Base-by-base conservation (phyloP, 495 filamentous ascomycete species). In the Penicillium waksmanii region DNA sequence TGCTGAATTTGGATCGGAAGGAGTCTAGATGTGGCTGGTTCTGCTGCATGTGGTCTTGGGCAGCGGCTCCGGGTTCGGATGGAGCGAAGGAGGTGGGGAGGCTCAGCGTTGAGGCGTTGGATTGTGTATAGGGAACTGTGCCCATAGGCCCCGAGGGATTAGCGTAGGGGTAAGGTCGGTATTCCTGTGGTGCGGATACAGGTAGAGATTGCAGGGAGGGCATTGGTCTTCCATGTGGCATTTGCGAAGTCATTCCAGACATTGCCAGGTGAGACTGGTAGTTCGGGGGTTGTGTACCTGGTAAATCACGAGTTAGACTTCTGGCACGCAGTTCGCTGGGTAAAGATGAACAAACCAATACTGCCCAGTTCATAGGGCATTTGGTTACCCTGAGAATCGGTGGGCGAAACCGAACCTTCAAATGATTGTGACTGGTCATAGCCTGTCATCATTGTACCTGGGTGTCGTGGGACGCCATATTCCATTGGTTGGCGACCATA, bases 331-430 rank as follows among this genome's bases (percentile, higher is more conserved):
- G 3, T 8, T 46, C 5, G 12, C 47, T 48, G 18, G n/a, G 19
- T 8, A 34, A 23, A 17, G 47, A 12, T 55, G 27, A 31, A 68
- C 51, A 51, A 62, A 66, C 60, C 71, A 51, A 63, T 64, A 53
- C 42, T 73, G 53, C 51, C 71, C 69, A 61, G 71, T 33, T 60
- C 70, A 64, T 71, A 73, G 27, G 54, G 27, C 17, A 66, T 57
- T 33, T 60, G 68, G 36, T 55, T 33, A 9, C 55, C 57, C n/a
- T 67, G 66, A 9, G 71, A 62, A 18, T 70, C 71, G 21, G 71
- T 73, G 13, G 73, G 77, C 3, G 75, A 77, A n/a, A 78, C 73
- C 5, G 77, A 77, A 25, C 70, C 71, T 23, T 79, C 75, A 25
- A 77, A 57, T 12, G 67, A 51, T 21, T 73, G 73, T 12, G 63